Evolutionary conservation across 352 stramenopile species (phyloP).

Genomic region (Lagenidium giganteum): DNA sequence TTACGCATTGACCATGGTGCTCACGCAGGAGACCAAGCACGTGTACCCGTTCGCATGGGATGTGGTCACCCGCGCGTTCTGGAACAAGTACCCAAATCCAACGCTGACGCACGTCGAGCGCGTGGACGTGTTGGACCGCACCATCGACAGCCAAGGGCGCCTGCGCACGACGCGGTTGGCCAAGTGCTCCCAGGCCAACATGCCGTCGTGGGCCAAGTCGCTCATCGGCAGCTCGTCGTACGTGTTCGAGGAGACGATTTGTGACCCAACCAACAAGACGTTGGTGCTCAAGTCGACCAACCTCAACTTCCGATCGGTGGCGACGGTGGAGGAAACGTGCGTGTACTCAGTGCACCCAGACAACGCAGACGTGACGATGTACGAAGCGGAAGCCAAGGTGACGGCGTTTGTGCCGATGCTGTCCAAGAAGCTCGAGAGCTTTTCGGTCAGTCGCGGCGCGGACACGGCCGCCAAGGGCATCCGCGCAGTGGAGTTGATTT

Average conservation of each 20-base stretch:
- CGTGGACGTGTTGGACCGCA: constrained; percentile 75
- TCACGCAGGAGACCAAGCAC: constrained; percentile 68
- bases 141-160: constrained; percentile 56
- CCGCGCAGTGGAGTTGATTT: constrained; percentile 73
- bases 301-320: constrained; percentile 67
- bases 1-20: constrained; percentile 50
- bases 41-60: constrained; percentile 81
- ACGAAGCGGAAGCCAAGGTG: constrained; percentile 70
- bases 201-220: constrained; percentile 70
- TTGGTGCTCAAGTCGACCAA: constrained; percentile 83
- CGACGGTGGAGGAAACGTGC: constrained; percentile 79
- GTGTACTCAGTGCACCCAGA: constrained; percentile 73
- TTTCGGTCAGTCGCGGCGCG: constrained; percentile 63
- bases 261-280: constrained; percentile 52
- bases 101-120: constrained; percentile 75
- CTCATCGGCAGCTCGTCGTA: constrained; percentile 64
- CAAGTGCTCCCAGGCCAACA: constrained; percentile 72
- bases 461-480: constrained; percentile 81
- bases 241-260: constrained; percentile 79
- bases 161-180: constrained; percentile 63
- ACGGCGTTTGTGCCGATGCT: constrained; percentile 81
- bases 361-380: constrained; percentile 47
- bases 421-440: constrained; percentile 76
- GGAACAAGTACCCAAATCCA: constrained; percentile 87
- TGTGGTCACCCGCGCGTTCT: constrained; percentile 83